Percentiles rank a stretch among this genome's conserved stretches.
Evolutionary conservation across 768 basidiomycete genomes (phyloP).

Genomic region (Rhizopogon roseolus): DNA sequence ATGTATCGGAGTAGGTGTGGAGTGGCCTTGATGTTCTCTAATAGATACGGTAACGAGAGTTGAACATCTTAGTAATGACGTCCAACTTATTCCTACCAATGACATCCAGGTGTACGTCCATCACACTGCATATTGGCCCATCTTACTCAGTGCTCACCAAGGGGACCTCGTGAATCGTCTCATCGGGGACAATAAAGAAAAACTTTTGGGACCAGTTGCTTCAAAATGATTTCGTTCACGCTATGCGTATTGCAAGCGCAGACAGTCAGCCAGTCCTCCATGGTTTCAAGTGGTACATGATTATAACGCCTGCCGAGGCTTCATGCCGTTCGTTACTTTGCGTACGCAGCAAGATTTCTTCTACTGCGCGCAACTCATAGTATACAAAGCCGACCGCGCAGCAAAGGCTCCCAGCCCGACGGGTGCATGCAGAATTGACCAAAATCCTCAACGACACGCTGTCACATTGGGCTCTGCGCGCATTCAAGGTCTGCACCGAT

Average conservation of each 20-base stretch:
- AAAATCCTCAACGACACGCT: background rate
- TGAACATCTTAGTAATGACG: background rate
- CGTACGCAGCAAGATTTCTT: conserved; percentile 9
- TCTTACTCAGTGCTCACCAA: background rate
- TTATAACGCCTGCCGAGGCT: background rate
- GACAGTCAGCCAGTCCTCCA: conserved; percentile 1
- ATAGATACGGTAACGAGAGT: no score
- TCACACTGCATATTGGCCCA: background rate
- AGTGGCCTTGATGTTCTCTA: no score
- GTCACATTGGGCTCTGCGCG: conserved; percentile 1
- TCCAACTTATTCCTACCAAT: background rate
- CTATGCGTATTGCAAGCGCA: conserved; percentile 3
- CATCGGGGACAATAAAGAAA: conserved; percentile 9
- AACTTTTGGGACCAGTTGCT: conserved; percentile 9
- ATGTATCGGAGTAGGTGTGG: no score
- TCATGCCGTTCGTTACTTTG: background rate
- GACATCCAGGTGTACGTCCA: background rate
- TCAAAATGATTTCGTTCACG: conserved; percentile 3
- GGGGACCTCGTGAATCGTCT: conserved; percentile 9
- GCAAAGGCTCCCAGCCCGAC: conserved; percentile 5
- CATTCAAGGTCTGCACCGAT: conserved; percentile 4
- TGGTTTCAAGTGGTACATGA: conserved; percentile 9
- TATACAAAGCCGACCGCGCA: conserved; percentile 8
- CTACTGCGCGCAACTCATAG: conserved; percentile 8
- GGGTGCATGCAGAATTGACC: conserved; percentile 1